phyloP scores from a whole-genome alignment of 768 basidiomycete species.

The Zangia roseola region DNA sequence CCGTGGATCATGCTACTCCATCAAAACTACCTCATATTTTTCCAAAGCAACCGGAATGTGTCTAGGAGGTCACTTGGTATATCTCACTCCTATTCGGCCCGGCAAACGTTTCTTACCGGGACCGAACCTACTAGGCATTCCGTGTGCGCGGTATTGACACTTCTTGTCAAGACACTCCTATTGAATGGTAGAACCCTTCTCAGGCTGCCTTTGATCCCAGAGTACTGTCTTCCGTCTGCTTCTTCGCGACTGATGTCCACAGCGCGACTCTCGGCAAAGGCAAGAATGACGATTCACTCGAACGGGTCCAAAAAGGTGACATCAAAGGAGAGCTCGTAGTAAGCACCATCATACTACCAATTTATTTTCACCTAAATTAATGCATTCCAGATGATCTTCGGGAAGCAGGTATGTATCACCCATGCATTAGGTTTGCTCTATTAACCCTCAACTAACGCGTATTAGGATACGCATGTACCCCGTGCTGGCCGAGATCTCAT shows the following conservation, averaged over 20 bases:
- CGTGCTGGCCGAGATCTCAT: slow-evolving; percentile 84
- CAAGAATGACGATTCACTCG: slow-evolving; percentile 79
- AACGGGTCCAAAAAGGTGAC: slow-evolving; percentile 70
- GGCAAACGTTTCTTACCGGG: neutral
- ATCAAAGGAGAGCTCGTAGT: slow-evolving; percentile 87
- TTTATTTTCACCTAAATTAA: neutral
- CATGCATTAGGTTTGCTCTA: neutral
- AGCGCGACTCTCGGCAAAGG: slow-evolving; percentile 82
- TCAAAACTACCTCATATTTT: slow-evolving; percentile 2
- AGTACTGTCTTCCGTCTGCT: slow-evolving; percentile 83
- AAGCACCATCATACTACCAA: slow-evolving; percentile 27
- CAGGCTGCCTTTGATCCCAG: slow-evolving; percentile 89
- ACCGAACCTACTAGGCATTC: slow-evolving; percentile 49
- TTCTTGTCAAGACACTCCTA: neutral
- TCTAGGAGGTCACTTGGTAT: slow-evolving; percentile 79
- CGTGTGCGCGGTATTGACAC: slow-evolving; percentile 36
- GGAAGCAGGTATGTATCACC: slow-evolving; percentile 66
- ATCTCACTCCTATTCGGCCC: slow-evolving; percentile 18
- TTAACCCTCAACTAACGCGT: slow-evolving; percentile 1
- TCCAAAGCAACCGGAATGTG: slow-evolving; percentile 84
- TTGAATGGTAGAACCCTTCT: neutral
- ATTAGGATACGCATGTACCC: slow-evolving; percentile 89
- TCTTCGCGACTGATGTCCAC: slow-evolving; percentile 95
- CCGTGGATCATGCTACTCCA: slow-evolving; percentile 14
- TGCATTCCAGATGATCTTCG: slow-evolving; percentile 79